Conservation (phyloP, 2,329 filamentous ascomycete genomes). For the Monilinia laxa region DNA sequence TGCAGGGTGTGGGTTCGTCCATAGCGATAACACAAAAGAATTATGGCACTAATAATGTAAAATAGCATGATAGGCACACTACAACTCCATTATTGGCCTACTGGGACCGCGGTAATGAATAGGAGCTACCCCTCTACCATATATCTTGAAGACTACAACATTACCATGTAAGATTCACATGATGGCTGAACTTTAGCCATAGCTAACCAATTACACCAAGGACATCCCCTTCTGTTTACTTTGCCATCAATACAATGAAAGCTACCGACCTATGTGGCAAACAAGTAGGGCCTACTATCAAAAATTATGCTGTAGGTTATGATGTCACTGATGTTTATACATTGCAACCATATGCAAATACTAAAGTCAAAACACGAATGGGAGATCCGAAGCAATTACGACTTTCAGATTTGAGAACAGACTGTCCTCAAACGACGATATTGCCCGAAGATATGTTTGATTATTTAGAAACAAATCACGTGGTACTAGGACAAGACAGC, state of each 20-base stretch:
- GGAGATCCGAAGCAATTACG: slow-evolving; percentile 39
- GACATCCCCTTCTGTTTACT: slow-evolving; percentile 44
- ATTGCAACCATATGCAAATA: slow-evolving; percentile 33
- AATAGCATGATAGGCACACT: slow-evolving; percentile 24
- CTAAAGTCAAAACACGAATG: slow-evolving; percentile 25
- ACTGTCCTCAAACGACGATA: slow-evolving; percentile 22
- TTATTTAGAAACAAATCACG: slow-evolving; percentile 11
- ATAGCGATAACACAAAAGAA: neutral
- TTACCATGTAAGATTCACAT: slow-evolving; percentile 24
- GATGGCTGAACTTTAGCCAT: neutral
- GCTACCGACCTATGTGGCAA: slow-evolving; percentile 40
- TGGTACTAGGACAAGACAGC: slow-evolving; percentile 6
- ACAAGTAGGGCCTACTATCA: slow-evolving; percentile 37
- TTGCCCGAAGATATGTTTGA: slow-evolving; percentile 1
- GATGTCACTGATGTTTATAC: slow-evolving; percentile 42
- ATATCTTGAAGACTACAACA: slow-evolving; percentile 21
- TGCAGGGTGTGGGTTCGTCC: slow-evolving; percentile 20
- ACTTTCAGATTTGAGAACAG: slow-evolving; percentile 31
- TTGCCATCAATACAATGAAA: slow-evolving; percentile 41
- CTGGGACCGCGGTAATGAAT: slow-evolving; percentile 20
- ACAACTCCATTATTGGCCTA: slow-evolving; percentile 28
- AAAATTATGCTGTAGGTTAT: slow-evolving; percentile 38
- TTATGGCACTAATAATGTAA: neutral
- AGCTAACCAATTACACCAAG: slow-evolving; percentile 28
- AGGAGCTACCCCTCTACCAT: slow-evolving; percentile 25